These are phyloP conservation scores for Scutellaria minor DNA, from an alignment of 257 asterid genomes.

Conservation along the genomic window DNA sequence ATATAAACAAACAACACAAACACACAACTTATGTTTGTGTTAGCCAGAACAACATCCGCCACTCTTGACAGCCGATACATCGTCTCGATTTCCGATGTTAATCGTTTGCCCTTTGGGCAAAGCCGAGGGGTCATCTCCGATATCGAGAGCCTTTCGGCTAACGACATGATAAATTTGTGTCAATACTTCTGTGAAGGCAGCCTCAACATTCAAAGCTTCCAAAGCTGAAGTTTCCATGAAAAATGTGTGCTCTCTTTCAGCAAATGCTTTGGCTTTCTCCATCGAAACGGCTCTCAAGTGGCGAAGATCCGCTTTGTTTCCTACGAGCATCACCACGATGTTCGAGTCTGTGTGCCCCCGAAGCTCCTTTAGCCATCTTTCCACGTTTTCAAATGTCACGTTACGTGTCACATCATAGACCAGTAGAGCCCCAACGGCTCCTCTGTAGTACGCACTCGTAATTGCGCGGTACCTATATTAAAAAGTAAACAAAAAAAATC, in stretches of 20 bases:
- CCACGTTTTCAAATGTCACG: constrained; percentile 75
- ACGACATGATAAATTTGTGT: constrained; percentile 74
- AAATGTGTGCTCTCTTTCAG: constrained; percentile 63
- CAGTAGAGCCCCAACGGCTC: constrained; percentile 80
- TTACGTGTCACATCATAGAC: constrained; percentile 83
- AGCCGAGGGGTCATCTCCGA: constrained; percentile 71
- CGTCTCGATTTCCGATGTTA: constrained; percentile 66
- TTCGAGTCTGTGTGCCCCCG: constrained; percentile 80
- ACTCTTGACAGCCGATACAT: constrained; percentile 76
- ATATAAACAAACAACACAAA: background rate
- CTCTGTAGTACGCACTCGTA: constrained; percentile 86
- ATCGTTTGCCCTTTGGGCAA: constrained; percentile 75
- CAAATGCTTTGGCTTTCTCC: constrained; percentile 64
- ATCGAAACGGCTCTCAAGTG: constrained; percentile 72
- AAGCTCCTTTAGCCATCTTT: constrained; percentile 85
- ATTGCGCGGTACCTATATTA: constrained; percentile 79
- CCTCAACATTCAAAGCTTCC: constrained; percentile 75
- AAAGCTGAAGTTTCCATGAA: constrained; percentile 92
- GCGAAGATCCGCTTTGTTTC: constrained; percentile 85
- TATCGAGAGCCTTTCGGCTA: constrained; percentile 68
- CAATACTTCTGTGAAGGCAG: constrained; percentile 79
- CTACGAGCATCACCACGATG: constrained; percentile 84
- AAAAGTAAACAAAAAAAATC: background rate
- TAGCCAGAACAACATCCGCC: constrained; percentile 78
- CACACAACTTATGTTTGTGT: background rate